Conservation (phyloP, 768 basidiomycete species). For the Leccinum olivaceopallidum region DNA sequence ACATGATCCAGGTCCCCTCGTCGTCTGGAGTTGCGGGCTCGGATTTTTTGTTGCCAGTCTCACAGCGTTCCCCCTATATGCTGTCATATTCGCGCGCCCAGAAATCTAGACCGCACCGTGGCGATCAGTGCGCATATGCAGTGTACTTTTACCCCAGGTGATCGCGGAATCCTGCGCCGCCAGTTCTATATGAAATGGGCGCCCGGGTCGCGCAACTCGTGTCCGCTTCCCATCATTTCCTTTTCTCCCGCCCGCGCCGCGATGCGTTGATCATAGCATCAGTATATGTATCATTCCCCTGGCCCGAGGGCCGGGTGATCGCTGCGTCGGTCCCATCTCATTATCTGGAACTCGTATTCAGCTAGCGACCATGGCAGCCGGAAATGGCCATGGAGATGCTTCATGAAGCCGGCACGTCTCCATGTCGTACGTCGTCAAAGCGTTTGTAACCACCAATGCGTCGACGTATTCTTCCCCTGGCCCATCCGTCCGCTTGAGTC, state of each 20-base stretch:
- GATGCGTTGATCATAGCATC: background rate
- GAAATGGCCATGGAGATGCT: background rate
- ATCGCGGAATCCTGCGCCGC: background rate
- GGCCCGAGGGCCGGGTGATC: background rate
- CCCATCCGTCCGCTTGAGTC: conserved; percentile 65
- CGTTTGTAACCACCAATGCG: conserved; percentile 84
- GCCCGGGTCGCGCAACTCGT: background rate
- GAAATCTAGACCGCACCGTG: background rate
- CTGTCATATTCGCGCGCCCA: background rate
- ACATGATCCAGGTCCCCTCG: too few species aligned
- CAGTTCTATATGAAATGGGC: background rate
- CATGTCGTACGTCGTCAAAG: conserved; percentile 45
- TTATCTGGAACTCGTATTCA: background rate
- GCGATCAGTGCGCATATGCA: background rate
- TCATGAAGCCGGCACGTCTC: background rate
- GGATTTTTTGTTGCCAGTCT: too few species aligned
- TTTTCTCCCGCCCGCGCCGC: background rate
- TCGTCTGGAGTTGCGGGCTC: too few species aligned
- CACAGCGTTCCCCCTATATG: background rate
- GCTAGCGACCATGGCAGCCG: background rate
- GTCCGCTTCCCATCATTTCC: background rate
- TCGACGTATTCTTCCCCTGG: conserved; percentile 85
- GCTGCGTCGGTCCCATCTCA: conserved; percentile 28
- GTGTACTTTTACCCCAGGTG: background rate
- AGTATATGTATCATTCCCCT: background rate